phyloP scores from a whole-genome alignment of 2,329 filamentous ascomycete genomes.

The Leptographium procerum region DNA sequence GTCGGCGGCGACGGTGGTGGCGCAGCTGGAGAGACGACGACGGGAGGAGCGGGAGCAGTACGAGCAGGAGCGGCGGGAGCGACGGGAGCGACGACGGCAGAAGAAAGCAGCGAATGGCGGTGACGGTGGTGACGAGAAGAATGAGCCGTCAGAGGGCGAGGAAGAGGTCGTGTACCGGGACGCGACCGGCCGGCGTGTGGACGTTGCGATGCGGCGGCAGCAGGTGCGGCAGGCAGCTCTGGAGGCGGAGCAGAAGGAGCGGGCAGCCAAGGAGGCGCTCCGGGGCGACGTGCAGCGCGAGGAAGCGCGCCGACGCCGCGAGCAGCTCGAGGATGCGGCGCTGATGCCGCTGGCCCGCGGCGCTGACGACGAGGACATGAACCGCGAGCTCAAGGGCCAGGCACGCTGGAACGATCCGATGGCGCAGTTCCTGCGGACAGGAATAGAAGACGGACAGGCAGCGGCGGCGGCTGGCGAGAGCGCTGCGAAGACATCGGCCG shows the following conservation, averaged over 20 bases:
- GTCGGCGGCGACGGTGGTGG: slow-evolving; percentile 65
- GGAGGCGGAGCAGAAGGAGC: slow-evolving; percentile 62
- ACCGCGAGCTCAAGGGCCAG: slow-evolving; percentile 64
- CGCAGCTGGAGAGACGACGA: slow-evolving; percentile 50
- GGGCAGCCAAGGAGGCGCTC: slow-evolving; percentile 55
- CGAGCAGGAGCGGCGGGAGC: slow-evolving; percentile 15
- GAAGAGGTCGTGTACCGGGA: slow-evolving; percentile 86
- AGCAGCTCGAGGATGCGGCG: slow-evolving; percentile 67
- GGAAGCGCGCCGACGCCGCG: slow-evolving; percentile 51
- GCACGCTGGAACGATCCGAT: slow-evolving; percentile 93
- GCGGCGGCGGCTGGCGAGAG: neutral
- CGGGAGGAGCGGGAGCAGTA: slow-evolving; percentile 21
- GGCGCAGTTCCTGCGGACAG: slow-evolving; percentile 56
- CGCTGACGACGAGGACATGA: slow-evolving; percentile 79
- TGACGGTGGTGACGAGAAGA: slow-evolving; percentile 81
- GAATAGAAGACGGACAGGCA: slow-evolving; percentile 17
- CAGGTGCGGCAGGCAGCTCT: slow-evolving; percentile 57
- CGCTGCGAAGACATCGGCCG: slow-evolving; percentile 14
- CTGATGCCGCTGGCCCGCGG: slow-evolving; percentile 68
- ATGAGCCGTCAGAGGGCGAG: slow-evolving; percentile 26
- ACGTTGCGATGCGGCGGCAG: slow-evolving; percentile 80
- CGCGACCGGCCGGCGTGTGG: slow-evolving; percentile 86
- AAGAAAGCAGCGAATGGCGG: slow-evolving; percentile 56
- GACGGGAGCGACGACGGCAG: slow-evolving; percentile 20
- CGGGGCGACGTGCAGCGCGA: slow-evolving; percentile 77